Percentiles rank a stretch among this genome's conserved stretches.
phyloP scores from a whole-genome alignment of 768 basidiomycete species.

The Mycena vitilis region DNA sequence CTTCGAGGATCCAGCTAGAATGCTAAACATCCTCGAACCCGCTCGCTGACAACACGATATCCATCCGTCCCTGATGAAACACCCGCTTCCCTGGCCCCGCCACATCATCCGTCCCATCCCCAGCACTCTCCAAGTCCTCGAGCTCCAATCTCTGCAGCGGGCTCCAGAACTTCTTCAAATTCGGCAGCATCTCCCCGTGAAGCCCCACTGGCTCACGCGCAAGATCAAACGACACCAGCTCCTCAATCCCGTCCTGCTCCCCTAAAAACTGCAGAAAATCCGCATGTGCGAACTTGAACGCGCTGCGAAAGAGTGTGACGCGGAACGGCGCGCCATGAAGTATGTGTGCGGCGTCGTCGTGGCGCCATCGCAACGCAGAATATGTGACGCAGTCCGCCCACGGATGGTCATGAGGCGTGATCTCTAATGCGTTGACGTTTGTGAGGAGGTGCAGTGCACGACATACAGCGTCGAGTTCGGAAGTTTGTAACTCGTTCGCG shows the following conservation, averaged over 20 bases:
- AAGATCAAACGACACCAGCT: constrained; percentile 1
- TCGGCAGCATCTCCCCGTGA: not conserved
- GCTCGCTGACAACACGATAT: no score
- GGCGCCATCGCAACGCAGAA: not conserved
- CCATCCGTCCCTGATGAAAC: no score
- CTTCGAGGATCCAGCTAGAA: no score
- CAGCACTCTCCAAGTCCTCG: no score
- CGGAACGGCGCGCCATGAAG: constrained; percentile 10
- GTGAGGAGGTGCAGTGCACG: not conserved
- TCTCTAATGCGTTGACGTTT: constrained; percentile 10
- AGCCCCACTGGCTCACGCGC: not conserved
- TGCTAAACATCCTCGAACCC: no score
- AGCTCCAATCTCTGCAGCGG: not conserved
- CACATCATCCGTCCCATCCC: no score
- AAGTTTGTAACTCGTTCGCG: not conserved
- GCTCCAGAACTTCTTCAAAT: not conserved
- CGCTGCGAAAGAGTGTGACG: not conserved
- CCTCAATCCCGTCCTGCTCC: constrained; percentile 15
- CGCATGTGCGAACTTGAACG: not conserved
- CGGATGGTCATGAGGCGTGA: not conserved
- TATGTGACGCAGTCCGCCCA: not conserved
- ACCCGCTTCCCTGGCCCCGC: no score
- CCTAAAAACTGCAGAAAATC: not conserved
- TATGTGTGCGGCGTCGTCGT: not conserved
- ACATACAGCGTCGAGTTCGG: not conserved